Evolutionary conservation across 805 yeast genomes (phyloP).

Genomic region (Lipomyces orientalis): DNA sequence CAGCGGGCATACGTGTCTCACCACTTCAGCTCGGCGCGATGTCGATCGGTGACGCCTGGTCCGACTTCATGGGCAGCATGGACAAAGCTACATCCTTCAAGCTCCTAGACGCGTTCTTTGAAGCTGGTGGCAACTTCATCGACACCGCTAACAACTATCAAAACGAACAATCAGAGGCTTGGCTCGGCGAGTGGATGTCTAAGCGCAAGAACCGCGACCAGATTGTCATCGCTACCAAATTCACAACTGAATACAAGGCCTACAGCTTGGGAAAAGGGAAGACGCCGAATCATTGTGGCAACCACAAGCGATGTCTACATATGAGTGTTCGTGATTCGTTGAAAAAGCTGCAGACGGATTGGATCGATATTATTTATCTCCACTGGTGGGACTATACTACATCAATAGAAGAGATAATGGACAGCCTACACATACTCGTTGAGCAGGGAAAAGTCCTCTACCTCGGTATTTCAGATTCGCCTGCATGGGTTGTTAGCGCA

Average conservation of each 20-base stretch:
- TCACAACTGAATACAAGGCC: constrained; percentile 43
- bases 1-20: constrained; percentile 40
- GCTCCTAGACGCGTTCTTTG: constrained; percentile 36
- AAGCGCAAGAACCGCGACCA: constrained; percentile 37
- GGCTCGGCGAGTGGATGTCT: constrained; percentile 33
- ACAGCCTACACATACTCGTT: constrained; percentile 26
- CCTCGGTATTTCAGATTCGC: constrained; percentile 40
- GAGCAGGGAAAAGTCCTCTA: constrained; percentile 38
- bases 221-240: constrained; percentile 43
- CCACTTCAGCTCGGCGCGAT: constrained; percentile 41
- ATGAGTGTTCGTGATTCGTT: constrained; percentile 10
- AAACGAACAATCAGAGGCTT: constrained; percentile 37
- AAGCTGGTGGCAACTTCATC: constrained; percentile 40
- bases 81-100: constrained; percentile 34
- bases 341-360: constrained; percentile 36
- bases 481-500: constrained; percentile 39
- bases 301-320: neutral
- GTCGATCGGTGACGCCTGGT: constrained; percentile 42
- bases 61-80: neutral
- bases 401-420: constrained; percentile 39
- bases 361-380: constrained; percentile 28
- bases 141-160: constrained; percentile 41
- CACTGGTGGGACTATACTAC: constrained; percentile 38
- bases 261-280: constrained; percentile 1
- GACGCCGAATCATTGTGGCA: neutral